phyloP scores from a whole-genome alignment of 2,329 filamentous ascomycete species.

The Colletotrichum tanaceti region DNA sequence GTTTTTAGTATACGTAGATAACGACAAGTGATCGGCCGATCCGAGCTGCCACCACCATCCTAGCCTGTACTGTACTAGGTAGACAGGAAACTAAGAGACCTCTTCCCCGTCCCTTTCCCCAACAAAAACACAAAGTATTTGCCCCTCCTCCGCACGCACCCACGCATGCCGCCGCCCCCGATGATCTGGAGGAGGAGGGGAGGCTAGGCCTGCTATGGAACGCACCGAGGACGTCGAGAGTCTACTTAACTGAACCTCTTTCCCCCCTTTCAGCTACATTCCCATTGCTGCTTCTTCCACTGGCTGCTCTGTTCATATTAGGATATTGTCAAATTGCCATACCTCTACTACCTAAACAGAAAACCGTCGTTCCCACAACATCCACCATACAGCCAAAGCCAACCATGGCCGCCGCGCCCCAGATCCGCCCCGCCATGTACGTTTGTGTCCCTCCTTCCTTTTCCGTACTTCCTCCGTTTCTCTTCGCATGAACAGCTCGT shows the following conservation, averaged over 20 bases:
- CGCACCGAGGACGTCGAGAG: slow-evolving; percentile 7
- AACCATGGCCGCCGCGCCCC: slow-evolving; percentile 15
- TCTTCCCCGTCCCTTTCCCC: slow-evolving; percentile 18
- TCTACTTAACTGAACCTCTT: slow-evolving; percentile 18
- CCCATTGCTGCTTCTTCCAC: neutral
- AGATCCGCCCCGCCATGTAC: slow-evolving; percentile 40
- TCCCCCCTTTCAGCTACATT: neutral
- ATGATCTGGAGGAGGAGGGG: slow-evolving; percentile 7
- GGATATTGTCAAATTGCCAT: neutral
- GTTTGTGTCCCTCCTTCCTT: slow-evolving; percentile 43
- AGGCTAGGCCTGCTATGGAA: neutral
- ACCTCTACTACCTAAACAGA: neutral
- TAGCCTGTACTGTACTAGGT: neutral
- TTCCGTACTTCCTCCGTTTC: slow-evolving; percentile 43
- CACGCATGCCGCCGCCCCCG: slow-evolving; percentile 4
- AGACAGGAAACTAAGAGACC: neutral
- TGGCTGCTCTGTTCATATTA: neutral
- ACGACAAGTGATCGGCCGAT: slow-evolving; percentile 11
- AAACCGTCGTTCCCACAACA: neutral
- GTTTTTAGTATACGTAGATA: neutral
- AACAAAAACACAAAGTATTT: slow-evolving; percentile 26
- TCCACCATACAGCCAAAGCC: slow-evolving; percentile 29
- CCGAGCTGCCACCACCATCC: neutral
- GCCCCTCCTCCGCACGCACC: slow-evolving; percentile 13
- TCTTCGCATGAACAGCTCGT: neutral